Evolutionary conservation across 495 filamentous ascomycete species (phyloP).

Genomic region (Podospora didyma): DNA sequence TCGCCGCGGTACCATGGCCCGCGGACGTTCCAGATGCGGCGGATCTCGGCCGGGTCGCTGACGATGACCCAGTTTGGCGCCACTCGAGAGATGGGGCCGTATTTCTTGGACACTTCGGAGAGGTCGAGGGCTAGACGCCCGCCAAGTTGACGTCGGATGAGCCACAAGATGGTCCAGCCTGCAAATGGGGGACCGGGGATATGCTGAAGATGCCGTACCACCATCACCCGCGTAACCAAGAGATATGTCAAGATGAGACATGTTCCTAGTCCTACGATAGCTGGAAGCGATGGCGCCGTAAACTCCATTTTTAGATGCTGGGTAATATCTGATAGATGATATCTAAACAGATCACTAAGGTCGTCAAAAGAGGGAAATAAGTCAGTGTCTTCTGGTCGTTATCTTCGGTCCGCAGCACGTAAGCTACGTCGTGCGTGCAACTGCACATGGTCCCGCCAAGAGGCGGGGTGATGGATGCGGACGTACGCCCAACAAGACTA

Average conservation of each 20-base stretch:
- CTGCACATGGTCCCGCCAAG: too few relatives aligned
- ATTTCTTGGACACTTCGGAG: conserved; percentile 4
- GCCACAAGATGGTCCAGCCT: conserved; percentile 9
- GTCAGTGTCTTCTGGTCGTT: too few relatives aligned
- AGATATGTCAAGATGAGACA: conserved; percentile 5
- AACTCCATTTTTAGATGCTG: too few relatives aligned
- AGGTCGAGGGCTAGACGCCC: not conserved
- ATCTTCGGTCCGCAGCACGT: too few relatives aligned
- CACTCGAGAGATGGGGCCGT: conserved; percentile 20
- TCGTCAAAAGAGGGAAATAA: too few relatives aligned
- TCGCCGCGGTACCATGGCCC: conserved; percentile 27
- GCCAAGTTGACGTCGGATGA: conserved; percentile 4
- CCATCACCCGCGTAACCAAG: not conserved
- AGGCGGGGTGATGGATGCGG: too few relatives aligned
- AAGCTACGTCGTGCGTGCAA: too few relatives aligned
- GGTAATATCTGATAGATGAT: too few relatives aligned
- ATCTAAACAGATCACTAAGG: too few relatives aligned
- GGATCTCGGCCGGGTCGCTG: conserved; percentile 35
- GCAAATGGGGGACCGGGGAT: conserved; percentile 7
- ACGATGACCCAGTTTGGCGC: conserved; percentile 36
- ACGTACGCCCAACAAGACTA: too few relatives aligned
- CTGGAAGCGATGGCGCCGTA: not conserved
- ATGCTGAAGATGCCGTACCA: conserved; percentile 8
- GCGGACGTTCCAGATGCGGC: conserved; percentile 33
- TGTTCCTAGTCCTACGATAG: not conserved